These are phyloP conservation scores for Hippophae tibetana DNA, from an alignment of 306 rosid genomes.

Conservation along the genomic window DNA sequence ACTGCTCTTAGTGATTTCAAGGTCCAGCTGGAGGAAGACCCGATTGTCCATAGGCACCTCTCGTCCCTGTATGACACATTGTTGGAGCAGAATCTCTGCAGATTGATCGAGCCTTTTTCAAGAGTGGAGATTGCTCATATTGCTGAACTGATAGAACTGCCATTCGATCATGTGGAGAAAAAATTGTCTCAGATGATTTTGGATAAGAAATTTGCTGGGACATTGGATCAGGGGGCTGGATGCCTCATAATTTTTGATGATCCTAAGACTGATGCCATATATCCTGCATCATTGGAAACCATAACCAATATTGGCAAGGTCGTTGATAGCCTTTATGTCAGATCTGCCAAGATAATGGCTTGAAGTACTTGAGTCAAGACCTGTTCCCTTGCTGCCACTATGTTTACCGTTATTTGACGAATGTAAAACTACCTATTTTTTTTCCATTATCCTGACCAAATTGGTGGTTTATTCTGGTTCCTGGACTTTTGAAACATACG, in stretches of 20 bases:
- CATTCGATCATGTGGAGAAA: slow-evolving; percentile 40
- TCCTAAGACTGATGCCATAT: slow-evolving; percentile 39
- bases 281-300: slow-evolving; percentile 66
- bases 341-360: slow-evolving; percentile 95
- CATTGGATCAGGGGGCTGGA: slow-evolving; percentile 91
- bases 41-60: slow-evolving; percentile 89
- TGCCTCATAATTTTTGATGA: slow-evolving; percentile 40
- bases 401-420: too few relatives aligned
- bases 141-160: slow-evolving; percentile 82
- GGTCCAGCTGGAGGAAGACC: slow-evolving; percentile 91
- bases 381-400: too few relatives aligned
- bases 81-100: slow-evolving; percentile 88
- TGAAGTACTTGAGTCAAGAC: slow-evolving; percentile 19
- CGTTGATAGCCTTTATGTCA: slow-evolving; percentile 80
- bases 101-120: slow-evolving; percentile 89
- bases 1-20: slow-evolving; percentile 61
- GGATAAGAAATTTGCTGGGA: slow-evolving; percentile 57
- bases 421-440: too few relatives aligned
- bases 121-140: slow-evolving; percentile 86
- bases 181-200: slow-evolving; percentile 44
- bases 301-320: slow-evolving; percentile 82
- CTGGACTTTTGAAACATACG: too few relatives aligned
- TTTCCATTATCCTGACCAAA: too few relatives aligned
- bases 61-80: slow-evolving; percentile 78
- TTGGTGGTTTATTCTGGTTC: too few relatives aligned